Evolutionary conservation across 805 yeast genomes (phyloP), one percentile per base, ranked within the genome.

Genomic region (Isabelozyma gotoi): DNA sequence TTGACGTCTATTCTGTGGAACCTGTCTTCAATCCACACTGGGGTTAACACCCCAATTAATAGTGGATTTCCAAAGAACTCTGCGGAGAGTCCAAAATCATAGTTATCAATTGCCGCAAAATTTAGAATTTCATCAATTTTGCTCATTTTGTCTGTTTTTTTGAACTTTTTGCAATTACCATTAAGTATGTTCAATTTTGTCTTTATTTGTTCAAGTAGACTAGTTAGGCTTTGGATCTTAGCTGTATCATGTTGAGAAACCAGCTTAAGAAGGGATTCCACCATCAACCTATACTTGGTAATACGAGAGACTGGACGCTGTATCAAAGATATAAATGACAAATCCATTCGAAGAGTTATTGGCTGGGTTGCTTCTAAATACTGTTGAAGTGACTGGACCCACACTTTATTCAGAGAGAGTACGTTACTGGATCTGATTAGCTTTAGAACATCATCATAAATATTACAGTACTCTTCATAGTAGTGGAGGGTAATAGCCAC

Each of bases 251-350:
- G 56, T 42, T 15, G 50, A 47, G 11, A 45, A 47, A 18, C 55
- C 35, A 62, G 52, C 31, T 68, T 65, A 7, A 56, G 41, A 33
- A 76, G 48, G 1, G 76, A 62, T 21, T 75, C 77, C n/a, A 78
- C 49, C n/a, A 81, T 67, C 29, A 81, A 60, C 42, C 72, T 67
- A 52, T 81, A 80, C 49, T 78, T 77, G 3, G 74, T 58, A 7
- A 77, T 62, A 48, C 85, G 58, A 33, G 74, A 59, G 8, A 78
- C 65, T 3, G 87, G 85, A 57, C 71, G 73, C 50, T 79, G 82
- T 20, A 78, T 58, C 47, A 81, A 64, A 0, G 85, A 80, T 24
- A 58, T 52, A 39, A 82, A 78, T 4, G 85, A 74, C 19, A 80
- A 62, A 55, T 82, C 87, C 52, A 70, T 52, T 2, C 48, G 49